phyloP scores from a whole-genome alignment of 768 basidiomycete genomes.

The Plicaturopsis crispa region DNA sequence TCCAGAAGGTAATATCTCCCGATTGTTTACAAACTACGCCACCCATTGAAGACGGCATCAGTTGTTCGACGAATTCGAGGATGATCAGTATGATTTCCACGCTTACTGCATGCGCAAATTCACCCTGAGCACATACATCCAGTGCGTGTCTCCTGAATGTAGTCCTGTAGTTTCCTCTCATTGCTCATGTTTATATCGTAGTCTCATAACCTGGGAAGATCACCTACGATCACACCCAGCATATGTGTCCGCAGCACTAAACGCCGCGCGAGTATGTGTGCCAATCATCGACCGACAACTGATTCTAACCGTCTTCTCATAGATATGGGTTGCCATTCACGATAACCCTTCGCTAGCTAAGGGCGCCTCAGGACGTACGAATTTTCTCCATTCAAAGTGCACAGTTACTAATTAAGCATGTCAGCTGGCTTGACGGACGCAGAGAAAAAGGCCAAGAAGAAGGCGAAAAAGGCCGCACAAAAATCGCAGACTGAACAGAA shows the following conservation, averaged over 20 bases:
- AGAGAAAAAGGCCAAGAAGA: slow-evolving; percentile 80
- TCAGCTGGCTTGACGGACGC: slow-evolving; percentile 41
- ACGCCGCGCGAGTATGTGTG: slow-evolving; percentile 54
- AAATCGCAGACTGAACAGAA: slow-evolving; percentile 31
- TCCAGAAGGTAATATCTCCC: slow-evolving; percentile 73
- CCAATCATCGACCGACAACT: slow-evolving; percentile 6
- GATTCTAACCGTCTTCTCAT: slow-evolving; percentile 4
- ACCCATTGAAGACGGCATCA: too few species aligned
- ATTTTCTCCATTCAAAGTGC: background rate
- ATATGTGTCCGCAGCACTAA: slow-evolving; percentile 67
- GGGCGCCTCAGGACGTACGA: slow-evolving; percentile 19
- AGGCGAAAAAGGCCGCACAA: slow-evolving; percentile 73
- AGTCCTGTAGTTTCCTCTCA: slow-evolving; percentile 5
- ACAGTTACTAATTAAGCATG: slow-evolving; percentile 2
- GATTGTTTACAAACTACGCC: too few species aligned
- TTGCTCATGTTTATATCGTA: slow-evolving; percentile 19
- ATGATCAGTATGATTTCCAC: slow-evolving; percentile 98
- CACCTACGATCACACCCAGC: slow-evolving; percentile 65
- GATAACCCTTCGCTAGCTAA: slow-evolving; percentile 64
- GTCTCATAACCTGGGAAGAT: slow-evolving; percentile 81
- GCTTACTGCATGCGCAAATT: slow-evolving; percentile 87
- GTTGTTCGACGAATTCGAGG: slow-evolving; percentile 83
- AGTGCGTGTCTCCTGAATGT: slow-evolving; percentile 42
- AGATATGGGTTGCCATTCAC: slow-evolving; percentile 71
- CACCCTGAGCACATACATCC: slow-evolving; percentile 78